Percentiles rank a stretch among this genome's conserved stretches.
Conservation (phyloP, 768 basidiomycete species). For the Coprinopsis strossmayeri region DNA sequence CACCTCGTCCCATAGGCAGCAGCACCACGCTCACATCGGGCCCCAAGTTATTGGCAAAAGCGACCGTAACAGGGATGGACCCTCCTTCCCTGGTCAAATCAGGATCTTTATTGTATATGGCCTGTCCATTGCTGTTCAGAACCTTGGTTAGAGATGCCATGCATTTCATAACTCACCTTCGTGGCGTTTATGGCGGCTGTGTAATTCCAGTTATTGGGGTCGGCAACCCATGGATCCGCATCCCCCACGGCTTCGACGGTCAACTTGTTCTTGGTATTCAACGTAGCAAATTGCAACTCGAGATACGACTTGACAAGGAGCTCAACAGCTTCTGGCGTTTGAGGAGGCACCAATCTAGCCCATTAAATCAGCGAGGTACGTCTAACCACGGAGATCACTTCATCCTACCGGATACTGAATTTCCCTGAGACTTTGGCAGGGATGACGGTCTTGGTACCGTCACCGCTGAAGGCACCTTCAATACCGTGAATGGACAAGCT, state of each 20-base stretch:
- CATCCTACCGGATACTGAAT: slow-evolving; percentile 95
- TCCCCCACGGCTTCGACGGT: slow-evolving; percentile 70
- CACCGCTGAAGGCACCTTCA: slow-evolving; percentile 86
- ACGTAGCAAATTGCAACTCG: slow-evolving; percentile 73
- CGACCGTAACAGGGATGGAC: slow-evolving; percentile 63
- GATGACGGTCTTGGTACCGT: slow-evolving; percentile 91
- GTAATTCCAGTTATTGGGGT: slow-evolving; percentile 87
- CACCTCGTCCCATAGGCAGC: slow-evolving; percentile 89
- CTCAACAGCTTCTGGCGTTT: slow-evolving; percentile 70
- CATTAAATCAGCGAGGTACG: too few species aligned
- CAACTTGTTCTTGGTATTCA: too few species aligned
- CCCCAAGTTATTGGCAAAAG: slow-evolving; percentile 87
- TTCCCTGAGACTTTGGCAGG: slow-evolving; percentile 86
- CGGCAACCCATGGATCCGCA: too few species aligned
- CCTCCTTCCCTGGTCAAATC: slow-evolving; percentile 91
- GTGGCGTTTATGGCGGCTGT: slow-evolving; percentile 83
- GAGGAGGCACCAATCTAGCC: slow-evolving; percentile 86
- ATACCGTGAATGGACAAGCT: slow-evolving; percentile 92
- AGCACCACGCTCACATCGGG: slow-evolving; percentile 82
- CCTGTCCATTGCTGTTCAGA: too few species aligned
- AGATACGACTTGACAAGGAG: slow-evolving; percentile 66
- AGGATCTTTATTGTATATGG: slow-evolving; percentile 43
- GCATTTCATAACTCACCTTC: slow-evolving; percentile 60
- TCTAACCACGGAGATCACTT: too few species aligned
- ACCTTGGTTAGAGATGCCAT: background rate